Evolutionary conservation across 208 protist species (phyloP).

Genomic region (Crithidia acanthocephali): DNA sequence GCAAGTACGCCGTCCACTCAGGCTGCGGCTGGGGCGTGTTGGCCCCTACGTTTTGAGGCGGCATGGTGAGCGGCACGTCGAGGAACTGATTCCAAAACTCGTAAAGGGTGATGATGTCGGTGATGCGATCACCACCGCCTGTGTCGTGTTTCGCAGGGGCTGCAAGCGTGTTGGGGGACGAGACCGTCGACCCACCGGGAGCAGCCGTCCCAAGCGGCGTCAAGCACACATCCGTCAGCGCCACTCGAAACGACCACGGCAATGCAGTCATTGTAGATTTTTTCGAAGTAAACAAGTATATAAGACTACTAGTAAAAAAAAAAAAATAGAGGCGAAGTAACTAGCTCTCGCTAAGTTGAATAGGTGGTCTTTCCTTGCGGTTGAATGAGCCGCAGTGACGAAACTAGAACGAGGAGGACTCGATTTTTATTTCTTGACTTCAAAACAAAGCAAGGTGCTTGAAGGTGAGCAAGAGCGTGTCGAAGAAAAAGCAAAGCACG

Average conservation of each 20-base stretch:
- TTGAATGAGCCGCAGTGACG: too few species aligned
- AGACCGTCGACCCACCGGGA: too few species aligned
- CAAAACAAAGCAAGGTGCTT: too few species aligned
- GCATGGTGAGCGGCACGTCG: background rate
- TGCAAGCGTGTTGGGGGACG: too few species aligned
- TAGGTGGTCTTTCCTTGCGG: too few species aligned
- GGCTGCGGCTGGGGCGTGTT: background rate
- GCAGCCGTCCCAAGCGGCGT: background rate
- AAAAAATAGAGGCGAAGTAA: too few species aligned
- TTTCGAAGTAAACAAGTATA: background rate
- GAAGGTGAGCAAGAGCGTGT: too few species aligned
- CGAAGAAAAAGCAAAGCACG: too few species aligned
- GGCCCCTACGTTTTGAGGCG: background rate
- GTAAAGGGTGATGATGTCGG: background rate
- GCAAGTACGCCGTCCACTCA: conserved; percentile 14
- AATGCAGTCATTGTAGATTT: background rate
- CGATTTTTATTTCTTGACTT: too few species aligned
- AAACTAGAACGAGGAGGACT: too few species aligned
- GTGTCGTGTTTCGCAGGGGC: background rate
- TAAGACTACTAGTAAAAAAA: too few species aligned
- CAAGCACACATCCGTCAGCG: conserved; percentile 17
- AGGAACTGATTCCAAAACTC: conserved; percentile 6
- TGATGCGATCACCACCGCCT: background rate
- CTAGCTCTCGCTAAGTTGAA: too few species aligned
- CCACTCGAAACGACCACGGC: conserved; percentile 31